Conservation (phyloP, 257 asterid species). For the Agastache rugosa region DNA sequence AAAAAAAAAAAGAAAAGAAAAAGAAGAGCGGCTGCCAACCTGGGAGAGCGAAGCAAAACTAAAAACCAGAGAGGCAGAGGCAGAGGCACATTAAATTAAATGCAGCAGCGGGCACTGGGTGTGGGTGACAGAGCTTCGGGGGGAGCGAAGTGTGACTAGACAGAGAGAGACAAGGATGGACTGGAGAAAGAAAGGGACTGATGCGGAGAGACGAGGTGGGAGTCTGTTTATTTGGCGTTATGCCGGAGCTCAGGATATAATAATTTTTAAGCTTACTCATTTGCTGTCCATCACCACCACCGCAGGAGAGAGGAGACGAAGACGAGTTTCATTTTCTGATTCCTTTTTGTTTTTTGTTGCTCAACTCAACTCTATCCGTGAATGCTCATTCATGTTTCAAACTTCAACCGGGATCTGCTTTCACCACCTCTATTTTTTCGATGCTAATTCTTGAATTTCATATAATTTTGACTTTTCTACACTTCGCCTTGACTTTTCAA, state of each 20-base stretch:
- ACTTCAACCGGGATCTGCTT: no score
- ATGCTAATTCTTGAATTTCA: no score
- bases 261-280: background rate
- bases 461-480: no score
- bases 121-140: slow-evolving; percentile 35
- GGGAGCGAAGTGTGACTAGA: slow-evolving; percentile 41
- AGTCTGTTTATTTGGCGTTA: slow-evolving; percentile 42
- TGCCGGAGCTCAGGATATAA: slow-evolving; percentile 28
- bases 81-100: background rate
- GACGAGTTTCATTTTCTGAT: no score
- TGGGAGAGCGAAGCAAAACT: slow-evolving; percentile 29
- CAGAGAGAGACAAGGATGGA: slow-evolving; percentile 36
- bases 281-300: background rate
- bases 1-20: background rate
- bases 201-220: slow-evolving; percentile 3
- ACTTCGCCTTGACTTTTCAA: no score
- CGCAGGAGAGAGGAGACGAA: background rate
- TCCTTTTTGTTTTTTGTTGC: no score
- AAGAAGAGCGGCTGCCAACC: slow-evolving; percentile 21
- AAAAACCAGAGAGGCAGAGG: no score
- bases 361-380: no score
- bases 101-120: slow-evolving; percentile 33
- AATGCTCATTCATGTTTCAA: no score
- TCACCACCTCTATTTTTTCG: no score
- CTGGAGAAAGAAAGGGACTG: slow-evolving; percentile 30